phyloP scores from a whole-genome alignment of 352 stramenopile species.

The Peronospora destructor region DNA sequence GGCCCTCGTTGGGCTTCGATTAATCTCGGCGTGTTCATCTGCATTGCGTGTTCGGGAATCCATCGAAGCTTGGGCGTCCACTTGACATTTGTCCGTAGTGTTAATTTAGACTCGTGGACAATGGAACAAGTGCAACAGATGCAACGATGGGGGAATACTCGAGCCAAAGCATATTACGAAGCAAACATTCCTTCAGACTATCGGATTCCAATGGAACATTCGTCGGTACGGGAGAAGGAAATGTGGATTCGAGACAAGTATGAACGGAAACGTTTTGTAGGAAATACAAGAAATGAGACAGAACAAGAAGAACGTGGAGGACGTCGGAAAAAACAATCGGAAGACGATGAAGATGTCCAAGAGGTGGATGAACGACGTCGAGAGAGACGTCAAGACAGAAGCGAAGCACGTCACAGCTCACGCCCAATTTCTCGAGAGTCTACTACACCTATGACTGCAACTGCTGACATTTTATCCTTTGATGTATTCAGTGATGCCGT shows the following conservation, averaged over 20 bases:
- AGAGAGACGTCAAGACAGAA: conserved; percentile 19
- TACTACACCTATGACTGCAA: conserved; percentile 14
- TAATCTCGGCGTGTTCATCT: conserved; percentile 93
- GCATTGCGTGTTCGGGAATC: conserved; percentile 90
- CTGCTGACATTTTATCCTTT: conserved; percentile 66
- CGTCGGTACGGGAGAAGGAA: conserved; percentile 80
- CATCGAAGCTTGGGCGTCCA: conserved; percentile 91
- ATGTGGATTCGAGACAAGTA: conserved; percentile 90
- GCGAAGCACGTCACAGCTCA: conserved; percentile 19
- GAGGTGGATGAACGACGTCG: conserved; percentile 1
- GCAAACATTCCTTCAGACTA: conserved; percentile 73
- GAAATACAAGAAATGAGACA: conserved; percentile 22
- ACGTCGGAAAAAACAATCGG: conserved; percentile 34
- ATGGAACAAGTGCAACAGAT: conserved; percentile 86
- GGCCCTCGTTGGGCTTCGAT: conserved; percentile 90
- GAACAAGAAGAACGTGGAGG: conserved; percentile 22
- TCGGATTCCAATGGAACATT: conserved; percentile 72
- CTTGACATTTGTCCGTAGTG: conserved; percentile 89
- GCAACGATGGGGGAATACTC: conserved; percentile 87
- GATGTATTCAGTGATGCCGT: conserved; percentile 49
- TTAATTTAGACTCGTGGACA: conserved; percentile 93
- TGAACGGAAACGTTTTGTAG: conserved; percentile 75
- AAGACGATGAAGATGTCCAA: conserved; percentile 23
- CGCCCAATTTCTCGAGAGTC: conserved; percentile 40
- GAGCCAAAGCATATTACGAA: conserved; percentile 88